Evolutionary conservation across 2,329 filamentous ascomycete genomes (phyloP).

Genomic region (Elsinoe fawcettii): DNA sequence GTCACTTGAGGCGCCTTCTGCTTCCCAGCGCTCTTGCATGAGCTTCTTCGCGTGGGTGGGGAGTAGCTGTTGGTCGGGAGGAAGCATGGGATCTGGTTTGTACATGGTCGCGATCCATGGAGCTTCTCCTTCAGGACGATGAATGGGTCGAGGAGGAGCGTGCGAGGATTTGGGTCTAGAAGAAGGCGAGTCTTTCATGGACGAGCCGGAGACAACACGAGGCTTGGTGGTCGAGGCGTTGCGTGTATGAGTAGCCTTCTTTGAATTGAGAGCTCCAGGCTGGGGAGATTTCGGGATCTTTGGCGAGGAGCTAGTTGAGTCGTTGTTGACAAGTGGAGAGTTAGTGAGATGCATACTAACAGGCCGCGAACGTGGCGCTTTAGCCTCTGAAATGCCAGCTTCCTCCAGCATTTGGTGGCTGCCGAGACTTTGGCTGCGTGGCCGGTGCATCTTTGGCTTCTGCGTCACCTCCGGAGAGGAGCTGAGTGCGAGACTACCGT

Average conservation of each 20-base stretch:
- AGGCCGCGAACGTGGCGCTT: constrained; percentile 17
- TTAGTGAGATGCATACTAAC: constrained; percentile 13
- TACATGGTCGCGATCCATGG: constrained; percentile 94
- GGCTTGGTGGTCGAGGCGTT: constrained; percentile 3
- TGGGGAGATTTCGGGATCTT: constrained; percentile 34
- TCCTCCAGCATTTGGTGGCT: constrained; percentile 48
- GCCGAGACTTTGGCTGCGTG: constrained; percentile 61
- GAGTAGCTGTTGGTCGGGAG: constrained; percentile 89
- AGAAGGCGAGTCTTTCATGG: constrained; percentile 3
- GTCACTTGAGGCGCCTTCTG: constrained; percentile 76
- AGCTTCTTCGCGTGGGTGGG: constrained; percentile 86
- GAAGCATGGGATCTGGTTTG: constrained; percentile 87
- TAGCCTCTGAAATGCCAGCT: constrained; percentile 27
- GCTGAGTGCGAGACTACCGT: constrained; percentile 49
- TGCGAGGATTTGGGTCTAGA: neutral
- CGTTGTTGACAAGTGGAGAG: neutral
- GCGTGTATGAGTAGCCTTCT: neutral
- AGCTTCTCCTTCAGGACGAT: constrained; percentile 83
- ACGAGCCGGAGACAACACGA: constrained; percentile 1
- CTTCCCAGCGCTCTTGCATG: constrained; percentile 93
- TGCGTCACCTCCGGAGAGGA: constrained; percentile 37
- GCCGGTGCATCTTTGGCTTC: constrained; percentile 51
- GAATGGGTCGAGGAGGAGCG: constrained; percentile 27
- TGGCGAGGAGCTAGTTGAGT: constrained; percentile 24
- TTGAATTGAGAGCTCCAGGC: constrained; percentile 25